Conservation (phyloP, 768 basidiomycete species). For the Boletus coccyginus region DNA sequence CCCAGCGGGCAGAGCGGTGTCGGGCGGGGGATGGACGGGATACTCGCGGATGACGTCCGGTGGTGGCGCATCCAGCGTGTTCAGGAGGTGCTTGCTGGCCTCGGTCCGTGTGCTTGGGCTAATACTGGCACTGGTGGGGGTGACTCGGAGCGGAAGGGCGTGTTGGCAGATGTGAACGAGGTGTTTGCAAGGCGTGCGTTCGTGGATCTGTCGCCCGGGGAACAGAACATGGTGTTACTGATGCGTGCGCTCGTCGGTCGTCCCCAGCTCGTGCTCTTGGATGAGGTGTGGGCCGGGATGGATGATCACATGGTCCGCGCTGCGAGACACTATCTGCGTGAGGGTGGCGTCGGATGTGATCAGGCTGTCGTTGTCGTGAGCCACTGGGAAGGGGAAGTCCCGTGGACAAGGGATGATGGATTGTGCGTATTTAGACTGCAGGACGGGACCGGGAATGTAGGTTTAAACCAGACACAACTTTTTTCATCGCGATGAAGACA, state of each 20-base stretch:
- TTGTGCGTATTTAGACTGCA: slow-evolving; percentile 39
- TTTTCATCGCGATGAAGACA: background rate
- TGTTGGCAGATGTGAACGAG: slow-evolving; percentile 21
- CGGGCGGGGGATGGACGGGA: slow-evolving; percentile 43
- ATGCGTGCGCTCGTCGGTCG: slow-evolving; percentile 80
- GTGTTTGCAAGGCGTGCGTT: slow-evolving; percentile 54
- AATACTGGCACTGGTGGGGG: background rate
- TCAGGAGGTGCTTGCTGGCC: slow-evolving; percentile 57
- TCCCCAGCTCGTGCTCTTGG: slow-evolving; percentile 76
- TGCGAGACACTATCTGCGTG: slow-evolving; percentile 60
- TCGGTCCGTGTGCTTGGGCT: slow-evolving; percentile 60
- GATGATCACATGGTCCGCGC: slow-evolving; percentile 70
- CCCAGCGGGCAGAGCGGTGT: slow-evolving; percentile 43
- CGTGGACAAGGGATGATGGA: slow-evolving; percentile 65
- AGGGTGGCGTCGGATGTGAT: slow-evolving; percentile 43
- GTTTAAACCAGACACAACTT: background rate
- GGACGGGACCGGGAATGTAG: slow-evolving; percentile 29
- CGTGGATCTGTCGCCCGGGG: slow-evolving; percentile 61
- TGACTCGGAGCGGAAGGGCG: background rate
- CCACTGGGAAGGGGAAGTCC: slow-evolving; percentile 91
- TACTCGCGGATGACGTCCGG: slow-evolving; percentile 33
- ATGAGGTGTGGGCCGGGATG: slow-evolving; percentile 96
- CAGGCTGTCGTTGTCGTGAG: slow-evolving; percentile 86
- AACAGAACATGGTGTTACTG: slow-evolving; percentile 79
- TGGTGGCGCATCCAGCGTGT: slow-evolving; percentile 42